Conservation (phyloP, 345 rosid species). For the Sisymbrium altissimum region DNA sequence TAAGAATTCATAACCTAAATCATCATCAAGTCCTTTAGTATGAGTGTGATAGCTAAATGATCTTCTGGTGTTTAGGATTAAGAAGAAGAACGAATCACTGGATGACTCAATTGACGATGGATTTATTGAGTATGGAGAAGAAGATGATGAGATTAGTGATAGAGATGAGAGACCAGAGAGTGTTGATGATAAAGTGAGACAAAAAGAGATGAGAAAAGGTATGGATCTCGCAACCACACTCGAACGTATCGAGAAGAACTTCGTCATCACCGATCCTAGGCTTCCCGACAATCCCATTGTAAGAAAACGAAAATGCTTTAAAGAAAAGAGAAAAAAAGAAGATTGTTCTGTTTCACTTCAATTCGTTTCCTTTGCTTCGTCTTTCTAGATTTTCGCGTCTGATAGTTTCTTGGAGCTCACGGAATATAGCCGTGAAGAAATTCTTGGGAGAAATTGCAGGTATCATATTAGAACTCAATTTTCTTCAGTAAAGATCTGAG, state of each 20-base stretch:
- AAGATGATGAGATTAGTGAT: slow-evolving; percentile 45
- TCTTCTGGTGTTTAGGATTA: slow-evolving; percentile 35
- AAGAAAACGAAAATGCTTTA: slow-evolving; percentile 23
- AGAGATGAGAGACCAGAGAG: slow-evolving; percentile 68
- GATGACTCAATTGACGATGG: slow-evolving; percentile 44
- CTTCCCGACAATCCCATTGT: slow-evolving; percentile 98
- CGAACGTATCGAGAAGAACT: slow-evolving; percentile 97
- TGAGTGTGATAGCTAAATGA: not conserved
- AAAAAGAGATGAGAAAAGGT: slow-evolving; percentile 97
- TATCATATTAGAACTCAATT: not conserved
- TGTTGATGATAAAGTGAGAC: slow-evolving; percentile 76
- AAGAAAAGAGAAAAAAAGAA: not conserved
- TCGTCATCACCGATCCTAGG: slow-evolving; percentile 97
- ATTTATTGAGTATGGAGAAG: slow-evolving; percentile 37
- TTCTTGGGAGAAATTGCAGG: slow-evolving; percentile 97
- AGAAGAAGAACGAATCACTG: slow-evolving; percentile 46
- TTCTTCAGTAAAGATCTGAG: not conserved
- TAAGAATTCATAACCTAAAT: slow-evolving; percentile 16
- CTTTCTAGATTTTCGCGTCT: slow-evolving; percentile 85
- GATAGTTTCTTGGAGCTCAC: slow-evolving; percentile 98
- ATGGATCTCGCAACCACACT: slow-evolving; percentile 96
- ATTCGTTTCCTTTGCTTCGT: not conserved
- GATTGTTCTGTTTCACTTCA: not conserved
- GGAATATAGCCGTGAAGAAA: slow-evolving; percentile 97
- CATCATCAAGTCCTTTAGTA: not conserved